Evolutionary conservation across 2,329 filamentous ascomycete genomes (phyloP).

Genomic region (Hymenoscyphus albidus): DNA sequence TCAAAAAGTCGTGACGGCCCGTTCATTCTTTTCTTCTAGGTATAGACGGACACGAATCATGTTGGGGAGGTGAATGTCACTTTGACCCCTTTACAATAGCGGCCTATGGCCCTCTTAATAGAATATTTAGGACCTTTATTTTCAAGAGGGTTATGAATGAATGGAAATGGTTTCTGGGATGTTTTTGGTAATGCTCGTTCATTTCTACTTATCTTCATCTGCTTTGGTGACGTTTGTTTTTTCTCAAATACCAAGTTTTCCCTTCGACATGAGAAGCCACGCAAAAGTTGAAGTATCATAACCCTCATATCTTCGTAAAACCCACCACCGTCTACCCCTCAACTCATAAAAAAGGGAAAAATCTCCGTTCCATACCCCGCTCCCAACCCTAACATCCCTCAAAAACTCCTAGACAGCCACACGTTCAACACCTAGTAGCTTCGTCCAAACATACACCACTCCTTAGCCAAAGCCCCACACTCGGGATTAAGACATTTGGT

Average conservation of each 20-base stretch:
- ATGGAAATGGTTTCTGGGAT: background rate
- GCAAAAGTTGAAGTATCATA: background rate
- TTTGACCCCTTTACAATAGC: conserved; percentile 19
- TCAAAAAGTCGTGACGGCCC: conserved; percentile 15
- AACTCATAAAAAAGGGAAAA: background rate
- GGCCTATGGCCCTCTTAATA: conserved; percentile 26
- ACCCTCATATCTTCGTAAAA: background rate
- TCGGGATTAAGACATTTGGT: conserved; percentile 92
- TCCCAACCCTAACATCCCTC: background rate
- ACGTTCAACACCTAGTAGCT: conserved; percentile 37
- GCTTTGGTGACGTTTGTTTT: background rate
- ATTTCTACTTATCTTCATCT: background rate
- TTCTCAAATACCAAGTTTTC: background rate
- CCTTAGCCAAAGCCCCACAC: conserved; percentile 70
- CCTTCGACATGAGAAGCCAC: background rate
- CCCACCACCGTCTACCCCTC: background rate
- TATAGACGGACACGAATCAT: conserved; percentile 15
- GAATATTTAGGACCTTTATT: conserved; percentile 18
- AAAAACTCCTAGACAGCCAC: background rate
- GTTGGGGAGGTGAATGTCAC: conserved; percentile 13
- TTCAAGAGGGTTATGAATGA: background rate
- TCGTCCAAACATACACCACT: conserved; percentile 91
- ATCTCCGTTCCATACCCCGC: background rate
- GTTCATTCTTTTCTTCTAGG: conserved; percentile 6
- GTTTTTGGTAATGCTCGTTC: background rate